Evolutionary conservation across 2,329 filamentous ascomycete genomes (phyloP).

Genomic region (Tolypocladium capitatum): DNA sequence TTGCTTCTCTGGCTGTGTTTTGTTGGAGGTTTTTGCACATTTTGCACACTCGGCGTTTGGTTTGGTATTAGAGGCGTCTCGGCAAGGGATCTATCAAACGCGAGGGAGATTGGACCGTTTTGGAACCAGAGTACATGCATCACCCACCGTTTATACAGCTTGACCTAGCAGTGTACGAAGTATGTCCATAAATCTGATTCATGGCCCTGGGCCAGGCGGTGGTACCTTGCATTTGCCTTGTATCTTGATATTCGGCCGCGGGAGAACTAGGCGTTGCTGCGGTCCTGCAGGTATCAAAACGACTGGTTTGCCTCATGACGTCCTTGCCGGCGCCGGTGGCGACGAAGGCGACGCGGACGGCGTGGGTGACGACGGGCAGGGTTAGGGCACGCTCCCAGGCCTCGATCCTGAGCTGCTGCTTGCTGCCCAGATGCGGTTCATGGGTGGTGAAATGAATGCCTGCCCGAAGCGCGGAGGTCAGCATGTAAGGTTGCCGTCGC

Average conservation of each 20-base stretch:
- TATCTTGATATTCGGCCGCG: not conserved
- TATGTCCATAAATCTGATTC: not conserved
- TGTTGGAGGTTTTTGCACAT: not conserved
- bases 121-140: not conserved
- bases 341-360: constrained; percentile 77
- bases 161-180: not conserved
- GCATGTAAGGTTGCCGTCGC: not conserved
- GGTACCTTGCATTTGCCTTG: not conserved
- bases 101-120: not conserved
- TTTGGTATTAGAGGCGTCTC: not conserved
- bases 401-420: no score
- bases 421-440: no score
- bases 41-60: not conserved
- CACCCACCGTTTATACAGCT: not conserved
- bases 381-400: constrained; percentile 47
- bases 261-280: not conserved
- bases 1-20: not conserved
- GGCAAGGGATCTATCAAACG: not conserved
- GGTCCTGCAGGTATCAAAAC: no score
- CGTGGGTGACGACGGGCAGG: constrained; percentile 79
- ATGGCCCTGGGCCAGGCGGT: not conserved
- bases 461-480: no score
- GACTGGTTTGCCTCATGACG: constrained; percentile 81
- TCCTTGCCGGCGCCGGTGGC: constrained; percentile 82
- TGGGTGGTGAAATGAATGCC: no score